These are phyloP conservation scores for Nicotiana paniculata DNA, from an alignment of 257 asterid species.

Conservation along the genomic window DNA sequence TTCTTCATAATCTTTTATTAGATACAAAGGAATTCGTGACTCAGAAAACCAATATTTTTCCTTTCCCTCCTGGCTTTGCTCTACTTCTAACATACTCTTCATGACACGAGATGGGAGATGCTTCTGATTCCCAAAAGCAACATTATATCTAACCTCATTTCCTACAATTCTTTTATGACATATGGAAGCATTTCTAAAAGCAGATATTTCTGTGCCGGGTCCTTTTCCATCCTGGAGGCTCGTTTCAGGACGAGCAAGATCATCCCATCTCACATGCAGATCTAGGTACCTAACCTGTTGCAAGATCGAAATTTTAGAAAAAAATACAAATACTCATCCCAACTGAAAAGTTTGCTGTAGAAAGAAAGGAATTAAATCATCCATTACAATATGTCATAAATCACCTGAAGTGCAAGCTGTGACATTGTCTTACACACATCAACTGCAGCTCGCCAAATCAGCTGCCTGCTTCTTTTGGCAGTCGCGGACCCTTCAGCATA, in stretches of 20 bases:
- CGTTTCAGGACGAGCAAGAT: slow-evolving; percentile 66
- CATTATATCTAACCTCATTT: slow-evolving; percentile 49
- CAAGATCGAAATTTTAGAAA: neutral
- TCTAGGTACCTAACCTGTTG: slow-evolving; percentile 82
- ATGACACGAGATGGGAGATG: slow-evolving; percentile 78
- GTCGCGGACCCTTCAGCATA: slow-evolving; percentile 51
- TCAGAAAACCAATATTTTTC: slow-evolving; percentile 82
- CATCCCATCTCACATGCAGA: slow-evolving; percentile 68
- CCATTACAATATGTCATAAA: slow-evolving; percentile 5
- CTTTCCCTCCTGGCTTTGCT: slow-evolving; percentile 45
- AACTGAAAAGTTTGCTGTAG: neutral
- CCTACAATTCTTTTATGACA: slow-evolving; percentile 48
- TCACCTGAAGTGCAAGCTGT: slow-evolving; percentile 84
- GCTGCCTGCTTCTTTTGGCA: slow-evolving; percentile 59
- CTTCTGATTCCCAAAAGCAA: slow-evolving; percentile 68
- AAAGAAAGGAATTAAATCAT: neutral
- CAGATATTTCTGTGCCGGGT: slow-evolving; percentile 59
- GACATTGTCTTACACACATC: slow-evolving; percentile 56
- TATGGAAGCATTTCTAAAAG: slow-evolving; percentile 67
- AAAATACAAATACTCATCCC: neutral
- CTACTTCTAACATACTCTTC: slow-evolving; percentile 59
- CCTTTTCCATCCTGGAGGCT: slow-evolving; percentile 54
- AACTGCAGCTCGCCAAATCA: slow-evolving; percentile 81
- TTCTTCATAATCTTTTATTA: slow-evolving; percentile 66
- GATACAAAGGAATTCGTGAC: slow-evolving; percentile 62